Evolutionary conservation across 1,284 basidiomycete genomes (phyloP).

Genomic region (Waitea zeae): DNA sequence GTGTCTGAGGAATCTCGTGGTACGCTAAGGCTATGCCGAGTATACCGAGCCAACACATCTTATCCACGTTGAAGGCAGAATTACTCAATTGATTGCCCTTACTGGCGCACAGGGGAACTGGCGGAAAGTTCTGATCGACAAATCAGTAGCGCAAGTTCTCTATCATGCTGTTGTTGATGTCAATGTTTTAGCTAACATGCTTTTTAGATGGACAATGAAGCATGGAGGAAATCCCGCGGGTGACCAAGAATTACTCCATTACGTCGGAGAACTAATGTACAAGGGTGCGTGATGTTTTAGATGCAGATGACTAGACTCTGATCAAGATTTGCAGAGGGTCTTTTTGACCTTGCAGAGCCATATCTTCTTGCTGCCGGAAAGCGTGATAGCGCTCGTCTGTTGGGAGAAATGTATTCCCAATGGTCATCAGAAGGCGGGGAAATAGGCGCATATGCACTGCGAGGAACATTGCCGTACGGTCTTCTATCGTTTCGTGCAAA

Average conservation of each 20-base stretch:
- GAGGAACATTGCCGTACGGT: constrained; percentile 70
- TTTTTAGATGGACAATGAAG: constrained; percentile 63
- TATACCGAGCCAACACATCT: neutral
- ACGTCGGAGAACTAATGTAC: constrained; percentile 74
- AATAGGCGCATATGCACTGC: constrained; percentile 60
- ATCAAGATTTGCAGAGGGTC: constrained; percentile 41
- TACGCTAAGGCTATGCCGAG: constrained; percentile 17
- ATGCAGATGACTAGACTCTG: too few relatives aligned
- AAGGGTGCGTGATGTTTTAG: constrained; percentile 70
- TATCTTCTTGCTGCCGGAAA: constrained; percentile 75
- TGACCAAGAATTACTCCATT: constrained; percentile 74
- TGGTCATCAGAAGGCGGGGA: constrained; percentile 40
- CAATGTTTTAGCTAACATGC: constrained; percentile 1
- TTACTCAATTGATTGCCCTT: constrained; percentile 72
- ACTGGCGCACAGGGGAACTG: constrained; percentile 58
- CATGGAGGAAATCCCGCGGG: constrained; percentile 64
- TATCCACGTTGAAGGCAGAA: constrained; percentile 28
- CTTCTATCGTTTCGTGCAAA: neutral
- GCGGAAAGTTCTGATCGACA: constrained; percentile 69
- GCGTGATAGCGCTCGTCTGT: constrained; percentile 68
- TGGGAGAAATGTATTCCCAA: constrained; percentile 74
- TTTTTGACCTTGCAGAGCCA: constrained; percentile 56
- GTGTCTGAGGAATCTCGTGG: constrained; percentile 67
- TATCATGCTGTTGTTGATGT: constrained; percentile 1
- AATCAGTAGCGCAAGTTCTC: constrained; percentile 49